Evolutionary conservation across 2,329 filamentous ascomycete species (phyloP).

Genomic region (Aspergillus awamori): DNA sequence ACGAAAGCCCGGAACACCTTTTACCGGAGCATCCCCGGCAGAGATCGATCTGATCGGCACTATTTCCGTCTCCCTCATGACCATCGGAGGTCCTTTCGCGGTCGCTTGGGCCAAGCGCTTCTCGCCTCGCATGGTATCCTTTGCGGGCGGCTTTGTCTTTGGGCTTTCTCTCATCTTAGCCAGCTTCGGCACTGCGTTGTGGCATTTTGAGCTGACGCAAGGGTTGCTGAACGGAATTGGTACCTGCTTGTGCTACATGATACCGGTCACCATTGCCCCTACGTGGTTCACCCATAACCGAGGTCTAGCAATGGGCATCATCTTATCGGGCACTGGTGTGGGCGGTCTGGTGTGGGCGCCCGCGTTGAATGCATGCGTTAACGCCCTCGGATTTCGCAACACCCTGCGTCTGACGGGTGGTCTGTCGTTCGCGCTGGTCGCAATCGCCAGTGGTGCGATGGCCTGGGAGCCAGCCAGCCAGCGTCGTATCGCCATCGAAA

Average conservation of each 20-base stretch:
- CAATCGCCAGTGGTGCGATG: constrained; percentile 26
- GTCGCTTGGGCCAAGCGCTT: constrained; percentile 40
- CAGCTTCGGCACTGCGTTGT: constrained; percentile 36
- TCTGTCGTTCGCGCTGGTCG: constrained; percentile 36
- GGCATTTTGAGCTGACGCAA: constrained; percentile 38
- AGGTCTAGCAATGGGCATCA: constrained; percentile 44
- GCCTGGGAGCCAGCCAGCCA: constrained; percentile 29
- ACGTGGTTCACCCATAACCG: constrained; percentile 41
- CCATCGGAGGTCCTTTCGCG: constrained; percentile 38
- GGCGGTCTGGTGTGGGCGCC: constrained; percentile 44
- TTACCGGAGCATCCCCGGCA: constrained; percentile 39
- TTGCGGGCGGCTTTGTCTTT: constrained; percentile 28
- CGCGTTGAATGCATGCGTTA: constrained; percentile 33
- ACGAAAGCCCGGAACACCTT: constrained; percentile 32
- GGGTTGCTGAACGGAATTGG: constrained; percentile 43
- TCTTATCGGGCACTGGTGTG: constrained; percentile 42
- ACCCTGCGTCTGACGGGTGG: constrained; percentile 39
- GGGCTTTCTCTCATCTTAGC: constrained; percentile 30
- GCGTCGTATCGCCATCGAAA: neutral
- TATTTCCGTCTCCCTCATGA: constrained; percentile 40
- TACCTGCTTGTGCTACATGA: constrained; percentile 42
- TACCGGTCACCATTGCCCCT: constrained; percentile 42
- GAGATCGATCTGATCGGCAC: constrained; percentile 46
- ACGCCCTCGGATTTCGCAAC: constrained; percentile 41
- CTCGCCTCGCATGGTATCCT: constrained; percentile 33